phyloP scores from a whole-genome alignment of 1,139 yeast genomes.

The Yamadazyma buinensis region DNA sequence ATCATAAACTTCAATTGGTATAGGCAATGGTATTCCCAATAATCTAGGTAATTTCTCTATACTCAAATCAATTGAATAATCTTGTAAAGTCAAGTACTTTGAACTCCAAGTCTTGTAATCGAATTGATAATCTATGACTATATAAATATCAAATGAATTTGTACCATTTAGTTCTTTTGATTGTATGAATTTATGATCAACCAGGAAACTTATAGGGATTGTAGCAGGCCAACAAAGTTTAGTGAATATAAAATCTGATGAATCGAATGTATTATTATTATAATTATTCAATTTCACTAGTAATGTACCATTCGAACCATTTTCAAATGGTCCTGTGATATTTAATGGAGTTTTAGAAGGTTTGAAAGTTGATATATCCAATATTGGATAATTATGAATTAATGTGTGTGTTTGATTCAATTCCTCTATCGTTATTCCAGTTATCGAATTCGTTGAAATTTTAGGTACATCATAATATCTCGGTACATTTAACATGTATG shows the following conservation, averaged over 20 bases:
- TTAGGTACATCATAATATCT: conserved; percentile 32
- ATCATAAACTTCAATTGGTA: conserved; percentile 39
- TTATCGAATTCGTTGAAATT: too few relatives aligned
- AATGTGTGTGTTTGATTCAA: conserved; percentile 26
- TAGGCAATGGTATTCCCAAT: conserved; percentile 26
- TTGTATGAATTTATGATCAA: conserved; percentile 22
- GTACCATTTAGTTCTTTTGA: conserved; percentile 9
- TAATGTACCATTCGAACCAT: conserved; percentile 14
- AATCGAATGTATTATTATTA: conserved; percentile 20
- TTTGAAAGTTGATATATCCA: conserved; percentile 6
- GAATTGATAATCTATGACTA: conserved; percentile 23
- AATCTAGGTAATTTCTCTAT: conserved; percentile 30
- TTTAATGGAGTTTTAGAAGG: too few relatives aligned
- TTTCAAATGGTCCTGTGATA: conserved; percentile 14
- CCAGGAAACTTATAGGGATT: conserved; percentile 26
- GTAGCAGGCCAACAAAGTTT: conserved; percentile 49
- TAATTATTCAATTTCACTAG: conserved; percentile 35
- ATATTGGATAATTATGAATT: conserved; percentile 30
- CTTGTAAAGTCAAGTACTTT: conserved; percentile 11
- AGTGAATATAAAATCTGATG: conserved; percentile 31
- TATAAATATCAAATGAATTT: conserved; percentile 26
- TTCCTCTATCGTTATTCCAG: too few relatives aligned
- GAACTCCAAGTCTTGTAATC: conserved; percentile 21
- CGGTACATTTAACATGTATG: conserved; percentile 30
- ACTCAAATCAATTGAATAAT: conserved; percentile 24